Conservation (phyloP, 495 filamentous ascomycete genomes). For the Aspergillus coremiiformis region DNA sequence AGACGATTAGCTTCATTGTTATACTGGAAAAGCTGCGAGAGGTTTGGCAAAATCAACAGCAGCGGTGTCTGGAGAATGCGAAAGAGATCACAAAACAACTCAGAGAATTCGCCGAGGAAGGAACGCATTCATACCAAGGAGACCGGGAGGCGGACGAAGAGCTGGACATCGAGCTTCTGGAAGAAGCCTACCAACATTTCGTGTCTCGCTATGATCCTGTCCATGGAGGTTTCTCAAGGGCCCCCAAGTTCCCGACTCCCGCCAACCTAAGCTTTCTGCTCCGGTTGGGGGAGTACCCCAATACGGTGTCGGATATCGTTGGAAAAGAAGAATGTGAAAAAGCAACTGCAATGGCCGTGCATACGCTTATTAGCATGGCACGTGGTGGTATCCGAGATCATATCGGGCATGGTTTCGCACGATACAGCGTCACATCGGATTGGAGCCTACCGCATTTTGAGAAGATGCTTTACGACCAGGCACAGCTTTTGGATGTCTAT, state of each 20-base stretch:
- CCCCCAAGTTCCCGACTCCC: constrained; percentile 89
- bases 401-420: constrained; percentile 81
- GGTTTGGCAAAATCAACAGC: constrained; percentile 80
- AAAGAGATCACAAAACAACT: constrained; percentile 75
- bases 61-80: constrained; percentile 70
- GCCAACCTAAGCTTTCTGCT: constrained; percentile 78
- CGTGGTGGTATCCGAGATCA: constrained; percentile 89
- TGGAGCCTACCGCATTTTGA: constrained; percentile 96
- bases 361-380: constrained; percentile 74
- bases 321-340: constrained; percentile 69
- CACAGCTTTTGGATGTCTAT: constrained; percentile 77
- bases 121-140: constrained; percentile 52
- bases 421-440: constrained; percentile 83
- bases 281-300: constrained; percentile 63
- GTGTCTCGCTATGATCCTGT: constrained; percentile 66
- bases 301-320: constrained; percentile 72
- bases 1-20: constrained; percentile 64
- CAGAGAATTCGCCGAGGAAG: constrained; percentile 79
- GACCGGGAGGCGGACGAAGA: constrained; percentile 54
- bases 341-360: constrained; percentile 73
- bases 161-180: constrained; percentile 83
- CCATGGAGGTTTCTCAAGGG: constrained; percentile 66
- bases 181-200: constrained; percentile 81
- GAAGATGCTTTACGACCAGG: constrained; percentile 97
- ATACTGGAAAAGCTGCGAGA: constrained; percentile 74